Base-by-base conservation (phyloP, 495 filamentous ascomycete genomes). In the Talaromyces wortmannii region DNA sequence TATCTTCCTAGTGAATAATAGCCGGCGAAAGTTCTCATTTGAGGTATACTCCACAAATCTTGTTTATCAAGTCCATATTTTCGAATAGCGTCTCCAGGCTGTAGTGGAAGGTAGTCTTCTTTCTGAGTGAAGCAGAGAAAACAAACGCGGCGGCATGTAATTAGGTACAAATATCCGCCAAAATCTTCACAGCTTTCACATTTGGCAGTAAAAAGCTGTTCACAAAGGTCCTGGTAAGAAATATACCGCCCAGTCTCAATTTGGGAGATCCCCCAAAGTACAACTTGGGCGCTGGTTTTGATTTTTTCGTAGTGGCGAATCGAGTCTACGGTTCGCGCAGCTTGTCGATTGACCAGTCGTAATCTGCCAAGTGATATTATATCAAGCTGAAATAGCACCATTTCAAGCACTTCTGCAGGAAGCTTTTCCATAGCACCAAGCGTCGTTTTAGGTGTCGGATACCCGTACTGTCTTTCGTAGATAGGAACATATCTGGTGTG, bases 131-230 rank as follows among this genome's bases (percentile, higher is more conserved):
- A 70, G 59, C 70, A 74, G 29, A 62, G 62, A 53, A 63, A 72
- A 61, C 71, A 71, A 40, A 72, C 66, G 32, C 67, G 64, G 42
- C 60, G 59, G 56, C 70, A 73, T 16, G 65, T 69, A 49, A 68
- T 57, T 31, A 71, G 53, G 45, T 74, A 72, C 15, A 74, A 49
- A 52, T 74, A 67, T 12, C 55, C 59, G 47, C 68, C 70, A 42
- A 69, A 73, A 23, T 60, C 61, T 33, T 59, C 53, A 58, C 71
- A 75, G 11, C 46, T 65, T 17, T 63, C 59, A 53, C 68, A 70
- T 40, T 67, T 49, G 16, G 51, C 61, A n/a, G 63, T 70, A 53
- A 18, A 61, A 7, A 73, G 63, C 33, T 63, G 66, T 13, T 59
- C 32, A 53, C 67, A 69, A 1, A 72, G 56, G 0, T 55, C 53